Conservation (phyloP, 2,329 filamentous ascomycete genomes). For the Pseudocercospora musae region DNA sequence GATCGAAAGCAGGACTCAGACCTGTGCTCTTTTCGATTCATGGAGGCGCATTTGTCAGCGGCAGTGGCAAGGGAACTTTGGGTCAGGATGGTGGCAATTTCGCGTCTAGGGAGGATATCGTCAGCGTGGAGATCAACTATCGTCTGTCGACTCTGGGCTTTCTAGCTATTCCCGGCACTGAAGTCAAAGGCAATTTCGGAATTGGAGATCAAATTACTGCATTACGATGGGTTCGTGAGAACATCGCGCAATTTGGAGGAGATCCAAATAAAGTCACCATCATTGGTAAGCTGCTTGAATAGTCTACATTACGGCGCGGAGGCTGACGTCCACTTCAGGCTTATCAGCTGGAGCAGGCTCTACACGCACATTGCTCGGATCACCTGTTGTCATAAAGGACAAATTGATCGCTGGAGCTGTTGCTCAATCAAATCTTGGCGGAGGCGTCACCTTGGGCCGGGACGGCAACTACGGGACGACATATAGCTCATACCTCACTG, state of each 20-base stretch:
- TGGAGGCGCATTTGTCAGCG: conserved; percentile 56
- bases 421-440: conserved; percentile 53
- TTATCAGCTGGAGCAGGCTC: conserved; percentile 55
- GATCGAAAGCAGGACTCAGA: conserved; percentile 40
- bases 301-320: conserved; percentile 24
- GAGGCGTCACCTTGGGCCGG: conserved; percentile 55
- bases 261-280: conserved; percentile 43
- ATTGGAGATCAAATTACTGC: conserved; percentile 52
- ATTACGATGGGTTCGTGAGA: conserved; percentile 46
- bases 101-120: conserved; percentile 57
- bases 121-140: conserved; percentile 61
- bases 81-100: conserved; percentile 51
- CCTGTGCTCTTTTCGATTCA: conserved; percentile 53
- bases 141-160: conserved; percentile 58
- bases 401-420: conserved; percentile 45
- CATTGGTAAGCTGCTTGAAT: conserved; percentile 26
- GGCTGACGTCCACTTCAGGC: conserved; percentile 47
- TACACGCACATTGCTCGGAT: conserved; percentile 53
- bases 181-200: conserved; percentile 54
- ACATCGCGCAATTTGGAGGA: conserved; percentile 49
- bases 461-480: conserved; percentile 56
- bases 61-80: conserved; percentile 38
- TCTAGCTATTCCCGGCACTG: conserved; percentile 54
- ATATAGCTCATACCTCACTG: conserved; percentile 58
- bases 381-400: conserved; percentile 47